Evolutionary conservation across 2,329 filamentous ascomycete genomes (phyloP).

Genomic region (Ceratocystis eucalypticola): DNA sequence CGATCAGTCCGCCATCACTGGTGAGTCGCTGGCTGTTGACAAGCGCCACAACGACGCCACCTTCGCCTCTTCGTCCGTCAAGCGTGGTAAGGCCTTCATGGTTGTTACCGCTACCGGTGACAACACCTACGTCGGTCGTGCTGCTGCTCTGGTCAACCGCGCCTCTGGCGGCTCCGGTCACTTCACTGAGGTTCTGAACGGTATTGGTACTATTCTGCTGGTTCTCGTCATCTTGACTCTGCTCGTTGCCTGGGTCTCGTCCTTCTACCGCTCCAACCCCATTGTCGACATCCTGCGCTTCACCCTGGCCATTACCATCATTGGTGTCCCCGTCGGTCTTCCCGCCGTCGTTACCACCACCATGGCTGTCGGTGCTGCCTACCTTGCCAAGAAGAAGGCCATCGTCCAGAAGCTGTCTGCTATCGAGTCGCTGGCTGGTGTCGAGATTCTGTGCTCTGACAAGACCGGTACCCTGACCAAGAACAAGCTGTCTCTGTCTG

Average conservation of each 20-base stretch:
- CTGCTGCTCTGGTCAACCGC: constrained; percentile 70
- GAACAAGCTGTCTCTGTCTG: constrained; percentile 80
- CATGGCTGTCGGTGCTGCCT: constrained; percentile 86
- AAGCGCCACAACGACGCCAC: constrained; percentile 71
- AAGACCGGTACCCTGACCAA: constrained; percentile 89
- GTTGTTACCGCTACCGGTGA: constrained; percentile 76
- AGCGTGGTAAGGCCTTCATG: constrained; percentile 76
- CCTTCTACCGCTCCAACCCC: constrained; percentile 73
- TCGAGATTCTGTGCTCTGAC: constrained; percentile 88
- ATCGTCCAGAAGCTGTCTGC: constrained; percentile 88
- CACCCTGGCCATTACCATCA: constrained; percentile 79
- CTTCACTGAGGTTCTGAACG: constrained; percentile 83
- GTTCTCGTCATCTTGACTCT: constrained; percentile 69
- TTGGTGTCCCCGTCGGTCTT: constrained; percentile 85
- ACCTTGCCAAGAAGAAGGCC: constrained; percentile 82
- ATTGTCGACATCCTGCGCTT: constrained; percentile 72
- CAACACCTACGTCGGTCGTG: constrained; percentile 79
- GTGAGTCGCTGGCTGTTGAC: constrained; percentile 82
- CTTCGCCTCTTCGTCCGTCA: constrained; percentile 77
- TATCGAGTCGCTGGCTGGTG: constrained; percentile 83
- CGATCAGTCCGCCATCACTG: constrained; percentile 83
- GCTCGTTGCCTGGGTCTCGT: constrained; percentile 70
- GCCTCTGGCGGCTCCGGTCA: constrained; percentile 64
- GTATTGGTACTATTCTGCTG: constrained; percentile 68
- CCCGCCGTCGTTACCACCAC: constrained; percentile 87